These are phyloP conservation scores for Naematelia aurantialba DNA, from an alignment of 768 basidiomycete species.

Conservation along the genomic window DNA sequence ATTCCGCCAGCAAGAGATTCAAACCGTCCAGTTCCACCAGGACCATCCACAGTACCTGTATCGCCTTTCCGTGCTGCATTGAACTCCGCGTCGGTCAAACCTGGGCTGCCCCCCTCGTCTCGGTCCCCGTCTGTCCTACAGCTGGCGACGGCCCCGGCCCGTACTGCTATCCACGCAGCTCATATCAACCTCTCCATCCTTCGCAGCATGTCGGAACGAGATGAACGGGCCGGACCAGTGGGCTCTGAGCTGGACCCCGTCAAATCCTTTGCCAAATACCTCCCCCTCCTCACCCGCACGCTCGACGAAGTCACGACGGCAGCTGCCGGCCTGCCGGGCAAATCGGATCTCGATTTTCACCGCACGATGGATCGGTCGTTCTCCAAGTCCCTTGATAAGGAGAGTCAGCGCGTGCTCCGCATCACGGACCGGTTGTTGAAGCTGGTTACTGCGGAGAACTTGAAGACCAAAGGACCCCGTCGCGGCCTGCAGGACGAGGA, in stretches of 20 bases:
- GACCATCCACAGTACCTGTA: neutral
- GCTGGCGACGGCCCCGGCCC: too few species aligned
- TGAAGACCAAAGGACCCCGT: slow-evolving; percentile 31
- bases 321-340: slow-evolving; percentile 50
- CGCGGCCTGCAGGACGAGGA: slow-evolving; percentile 63
- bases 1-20: too few species aligned
- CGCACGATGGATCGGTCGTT: slow-evolving; percentile 74
- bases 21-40: neutral
- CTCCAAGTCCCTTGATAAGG: slow-evolving; percentile 65
- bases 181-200: neutral
- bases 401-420: slow-evolving; percentile 64
- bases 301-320: slow-evolving; percentile 45
- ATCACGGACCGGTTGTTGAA: slow-evolving; percentile 64
- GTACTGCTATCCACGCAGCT: neutral
- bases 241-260: slow-evolving; percentile 3
- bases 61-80: neutral
- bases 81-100: neutral
- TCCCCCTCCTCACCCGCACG: slow-evolving; percentile 39
- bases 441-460: slow-evolving; percentile 51
- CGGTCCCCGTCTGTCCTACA: neutral
- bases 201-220: neutral
- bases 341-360: slow-evolving; percentile 79
- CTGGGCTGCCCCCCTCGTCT: neutral
- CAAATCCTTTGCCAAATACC: slow-evolving; percentile 31
- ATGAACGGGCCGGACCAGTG: neutral